These are phyloP conservation scores for Omphalotus guepiniiformis DNA, from an alignment of 768 basidiomycete species.

Conservation along the genomic window DNA sequence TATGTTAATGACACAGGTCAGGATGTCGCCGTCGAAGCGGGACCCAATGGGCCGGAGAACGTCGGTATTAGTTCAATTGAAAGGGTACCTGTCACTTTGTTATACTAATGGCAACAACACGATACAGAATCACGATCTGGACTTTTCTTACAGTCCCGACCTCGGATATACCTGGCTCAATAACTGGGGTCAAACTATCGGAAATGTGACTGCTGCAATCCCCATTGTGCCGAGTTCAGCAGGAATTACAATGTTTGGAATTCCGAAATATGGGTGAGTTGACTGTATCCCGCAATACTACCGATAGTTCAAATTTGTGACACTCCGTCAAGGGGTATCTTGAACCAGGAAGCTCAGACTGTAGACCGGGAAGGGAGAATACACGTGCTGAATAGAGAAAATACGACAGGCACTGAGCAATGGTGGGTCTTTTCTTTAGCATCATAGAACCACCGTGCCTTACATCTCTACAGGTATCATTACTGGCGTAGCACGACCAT, in stretches of 20 bases:
- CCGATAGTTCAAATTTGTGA: not conserved
- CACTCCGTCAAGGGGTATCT: conserved; percentile 19
- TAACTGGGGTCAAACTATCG: conserved; percentile 30
- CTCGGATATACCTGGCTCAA: conserved; percentile 30
- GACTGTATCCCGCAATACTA: not conserved
- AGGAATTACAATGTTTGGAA: conserved; percentile 30
- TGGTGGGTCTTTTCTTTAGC: conserved; percentile 20
- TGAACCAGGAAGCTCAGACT: conserved; percentile 30
- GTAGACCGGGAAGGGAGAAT: conserved; percentile 24
- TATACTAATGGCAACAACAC: no score
- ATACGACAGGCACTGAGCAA: conserved; percentile 28
- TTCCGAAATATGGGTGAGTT: conserved; percentile 32
- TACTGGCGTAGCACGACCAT: conserved; percentile 12
- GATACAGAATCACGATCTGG: conserved; percentile 36
- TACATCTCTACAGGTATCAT: conserved; percentile 12
- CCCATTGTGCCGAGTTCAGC: conserved; percentile 30
- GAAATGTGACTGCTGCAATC: conserved; percentile 17
- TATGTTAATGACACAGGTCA: conserved; percentile 34
- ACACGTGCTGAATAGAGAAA: conserved; percentile 33
- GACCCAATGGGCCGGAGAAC: conserved; percentile 35
- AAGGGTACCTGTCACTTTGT: no score
- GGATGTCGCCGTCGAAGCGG: conserved; percentile 33
- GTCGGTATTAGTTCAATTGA: conserved; percentile 17
- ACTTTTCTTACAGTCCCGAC: conserved; percentile 26
- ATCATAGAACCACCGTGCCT: not conserved